These are phyloP conservation scores for Perilla frutescens DNA, from an alignment of 257 asterid genomes.

Conservation along the genomic window DNA sequence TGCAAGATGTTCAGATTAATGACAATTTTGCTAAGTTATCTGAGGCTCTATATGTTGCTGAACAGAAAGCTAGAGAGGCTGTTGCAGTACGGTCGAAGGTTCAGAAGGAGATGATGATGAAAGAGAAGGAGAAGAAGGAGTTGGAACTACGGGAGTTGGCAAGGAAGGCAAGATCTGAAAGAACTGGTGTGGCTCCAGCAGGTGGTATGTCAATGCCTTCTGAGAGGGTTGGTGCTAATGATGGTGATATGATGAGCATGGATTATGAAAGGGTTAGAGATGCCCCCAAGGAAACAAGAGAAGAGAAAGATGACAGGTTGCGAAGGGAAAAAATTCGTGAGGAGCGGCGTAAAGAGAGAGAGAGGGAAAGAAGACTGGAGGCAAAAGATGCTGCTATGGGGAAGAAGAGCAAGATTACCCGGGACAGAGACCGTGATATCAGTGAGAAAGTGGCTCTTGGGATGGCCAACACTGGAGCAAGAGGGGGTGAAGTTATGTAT, in stretches of 20 bases:
- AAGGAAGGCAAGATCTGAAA: slow-evolving; percentile 83
- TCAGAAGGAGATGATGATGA: slow-evolving; percentile 91
- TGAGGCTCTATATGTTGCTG: slow-evolving; percentile 79
- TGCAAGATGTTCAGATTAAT: slow-evolving; percentile 92
- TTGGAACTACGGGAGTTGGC: slow-evolving; percentile 86
- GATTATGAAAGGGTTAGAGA: slow-evolving; percentile 71
- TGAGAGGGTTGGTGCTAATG: slow-evolving; percentile 60
- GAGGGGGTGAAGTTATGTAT: slow-evolving; percentile 81
- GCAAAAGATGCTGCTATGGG: slow-evolving; percentile 93
- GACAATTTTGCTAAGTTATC: slow-evolving; percentile 87
- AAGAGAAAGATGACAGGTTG: slow-evolving; percentile 68
- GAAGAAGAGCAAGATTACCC: slow-evolving; percentile 83
- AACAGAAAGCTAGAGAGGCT: slow-evolving; percentile 94
- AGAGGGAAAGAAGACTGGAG: slow-evolving; percentile 84
- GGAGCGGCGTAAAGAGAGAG: slow-evolving; percentile 86
- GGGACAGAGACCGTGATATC: slow-evolving; percentile 88
- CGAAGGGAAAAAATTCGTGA: slow-evolving; percentile 87
- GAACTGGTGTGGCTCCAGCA: slow-evolving; percentile 68
- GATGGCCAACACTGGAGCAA: slow-evolving; percentile 71
- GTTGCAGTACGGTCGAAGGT: slow-evolving; percentile 93
- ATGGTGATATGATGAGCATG: slow-evolving; percentile 49
- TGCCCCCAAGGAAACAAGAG: slow-evolving; percentile 65
- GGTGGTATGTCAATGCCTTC: slow-evolving; percentile 61
- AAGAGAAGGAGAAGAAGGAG: slow-evolving; percentile 90
- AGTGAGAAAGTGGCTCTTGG: slow-evolving; percentile 94